A percentile compares a stretch with the other conserved stretches of the same genome.
These are phyloP conservation scores for Musa troglodytarum DNA, from an alignment of 176 grass and related monocot species.

Conservation along the genomic window DNA sequence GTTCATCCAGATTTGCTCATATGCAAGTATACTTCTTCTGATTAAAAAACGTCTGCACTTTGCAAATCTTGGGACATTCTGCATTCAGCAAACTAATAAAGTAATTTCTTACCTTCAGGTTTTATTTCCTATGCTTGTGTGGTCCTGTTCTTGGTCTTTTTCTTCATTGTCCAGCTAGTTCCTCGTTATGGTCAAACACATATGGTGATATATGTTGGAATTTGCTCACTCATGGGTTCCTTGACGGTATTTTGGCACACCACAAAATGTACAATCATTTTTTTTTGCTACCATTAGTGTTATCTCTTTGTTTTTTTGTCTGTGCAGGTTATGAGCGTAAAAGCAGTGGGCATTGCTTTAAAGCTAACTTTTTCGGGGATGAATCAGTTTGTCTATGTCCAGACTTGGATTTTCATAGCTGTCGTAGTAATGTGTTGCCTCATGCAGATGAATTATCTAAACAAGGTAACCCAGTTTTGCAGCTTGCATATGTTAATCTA, in stretches of 20 bases:
- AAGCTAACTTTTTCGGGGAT: constrained; percentile 20
- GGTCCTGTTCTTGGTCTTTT: not conserved
- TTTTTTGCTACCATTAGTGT: not conserved
- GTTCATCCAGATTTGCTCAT: not conserved
- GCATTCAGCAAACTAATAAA: not conserved
- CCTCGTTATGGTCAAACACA: constrained; percentile 10
- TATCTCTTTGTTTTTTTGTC: not conserved
- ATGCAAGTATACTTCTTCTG: too few relatives aligned
- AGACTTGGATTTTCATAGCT: constrained; percentile 22
- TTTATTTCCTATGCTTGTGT: constrained; percentile 4
- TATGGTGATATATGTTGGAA: constrained; percentile 18
- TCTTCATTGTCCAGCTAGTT: constrained; percentile 8
- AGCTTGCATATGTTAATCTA: not conserved
- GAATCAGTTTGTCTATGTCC: constrained; percentile 23
- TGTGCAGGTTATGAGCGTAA: constrained; percentile 22
- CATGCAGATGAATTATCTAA: constrained; percentile 20
- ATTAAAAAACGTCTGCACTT: too few relatives aligned
- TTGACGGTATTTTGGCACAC: constrained; percentile 4
- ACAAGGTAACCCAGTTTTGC: constrained; percentile 14
- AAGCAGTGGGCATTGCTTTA: constrained; percentile 24
- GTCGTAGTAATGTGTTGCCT: constrained; percentile 5
- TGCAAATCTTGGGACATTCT: not conserved
- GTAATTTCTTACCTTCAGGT: not conserved
- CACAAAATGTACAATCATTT: not conserved
- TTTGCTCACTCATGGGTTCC: constrained; percentile 16